Conservation (phyloP, 768 basidiomycete species). For the Hygrophorus pudorinus region DNA sequence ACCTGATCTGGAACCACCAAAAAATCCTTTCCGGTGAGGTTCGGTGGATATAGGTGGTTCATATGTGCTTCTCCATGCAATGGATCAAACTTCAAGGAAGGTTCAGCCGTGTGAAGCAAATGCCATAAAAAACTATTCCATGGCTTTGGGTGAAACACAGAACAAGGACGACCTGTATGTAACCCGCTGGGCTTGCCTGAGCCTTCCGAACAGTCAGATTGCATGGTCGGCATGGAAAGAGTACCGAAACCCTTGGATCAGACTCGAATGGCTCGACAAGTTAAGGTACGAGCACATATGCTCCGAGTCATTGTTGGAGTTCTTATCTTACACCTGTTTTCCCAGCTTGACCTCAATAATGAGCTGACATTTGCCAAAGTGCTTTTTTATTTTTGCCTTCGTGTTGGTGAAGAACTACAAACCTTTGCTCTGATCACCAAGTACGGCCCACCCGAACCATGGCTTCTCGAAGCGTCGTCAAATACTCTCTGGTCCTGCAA, state of each 20-base stretch:
- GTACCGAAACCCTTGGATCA: background rate
- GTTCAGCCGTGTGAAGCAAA: background rate
- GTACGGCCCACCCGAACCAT: too few species aligned
- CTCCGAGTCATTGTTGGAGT: too few species aligned
- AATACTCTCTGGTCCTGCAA: too few species aligned
- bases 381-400: too few species aligned
- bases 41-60: background rate
- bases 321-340: too few species aligned
- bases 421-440: too few species aligned
- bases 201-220: conserved; percentile 17
- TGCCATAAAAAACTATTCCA: background rate
- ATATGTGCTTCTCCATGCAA: conserved; percentile 3
- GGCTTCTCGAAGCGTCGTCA: too few species aligned
- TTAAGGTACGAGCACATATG: background rate
- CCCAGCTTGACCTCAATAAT: too few species aligned
- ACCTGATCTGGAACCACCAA: conserved; percentile 12
- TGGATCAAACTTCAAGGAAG: background rate
- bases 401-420: too few species aligned
- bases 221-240: conserved; percentile 15
- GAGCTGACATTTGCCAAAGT: too few species aligned
- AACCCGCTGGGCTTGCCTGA: conserved; percentile 13
- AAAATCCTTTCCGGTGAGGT: conserved; percentile 11
- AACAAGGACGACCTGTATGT: background rate
- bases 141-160: background rate
- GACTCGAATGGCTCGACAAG: conserved; percentile 1